Evolutionary conservation across 202 grass and related monocot species (phyloP).

Genomic region (Miscanthus sacchariflorus): DNA sequence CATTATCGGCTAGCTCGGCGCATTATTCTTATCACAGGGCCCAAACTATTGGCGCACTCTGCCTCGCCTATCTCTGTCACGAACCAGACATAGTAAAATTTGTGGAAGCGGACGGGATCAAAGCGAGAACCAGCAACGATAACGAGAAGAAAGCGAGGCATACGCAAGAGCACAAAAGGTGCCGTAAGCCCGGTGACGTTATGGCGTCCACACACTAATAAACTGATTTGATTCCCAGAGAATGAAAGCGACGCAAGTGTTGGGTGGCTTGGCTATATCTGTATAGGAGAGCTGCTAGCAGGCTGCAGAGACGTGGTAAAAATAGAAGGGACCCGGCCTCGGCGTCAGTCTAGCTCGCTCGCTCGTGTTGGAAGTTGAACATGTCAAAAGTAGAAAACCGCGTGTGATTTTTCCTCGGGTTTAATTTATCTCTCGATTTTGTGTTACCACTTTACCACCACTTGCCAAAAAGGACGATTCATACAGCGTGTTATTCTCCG

Average conservation of each 20-base stretch:
- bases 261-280: background rate
- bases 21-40: background rate
- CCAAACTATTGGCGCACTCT: background rate
- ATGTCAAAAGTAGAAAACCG: slow-evolving; percentile 28
- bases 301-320: slow-evolving; percentile 34
- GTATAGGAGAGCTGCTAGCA: no score
- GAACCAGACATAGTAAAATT: background rate
- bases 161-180: background rate
- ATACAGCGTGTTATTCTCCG: no score
- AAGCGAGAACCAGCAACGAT: background rate
- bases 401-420: no score
- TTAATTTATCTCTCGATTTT: no score
- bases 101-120: slow-evolving; percentile 39
- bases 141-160: background rate
- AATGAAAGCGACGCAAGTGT: slow-evolving; percentile 9
- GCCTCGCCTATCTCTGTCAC: background rate
- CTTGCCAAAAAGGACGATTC: no score
- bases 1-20: background rate
- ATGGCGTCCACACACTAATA: background rate
- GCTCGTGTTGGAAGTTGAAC: slow-evolving; percentile 6
- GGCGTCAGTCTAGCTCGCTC: no score
- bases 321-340: background rate
- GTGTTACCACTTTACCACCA: no score
- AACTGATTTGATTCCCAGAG: background rate
- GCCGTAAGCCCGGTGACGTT: slow-evolving; percentile 14